Conservation (phyloP, 768 basidiomycete species). For the Pulveroboletus sp. region DNA sequence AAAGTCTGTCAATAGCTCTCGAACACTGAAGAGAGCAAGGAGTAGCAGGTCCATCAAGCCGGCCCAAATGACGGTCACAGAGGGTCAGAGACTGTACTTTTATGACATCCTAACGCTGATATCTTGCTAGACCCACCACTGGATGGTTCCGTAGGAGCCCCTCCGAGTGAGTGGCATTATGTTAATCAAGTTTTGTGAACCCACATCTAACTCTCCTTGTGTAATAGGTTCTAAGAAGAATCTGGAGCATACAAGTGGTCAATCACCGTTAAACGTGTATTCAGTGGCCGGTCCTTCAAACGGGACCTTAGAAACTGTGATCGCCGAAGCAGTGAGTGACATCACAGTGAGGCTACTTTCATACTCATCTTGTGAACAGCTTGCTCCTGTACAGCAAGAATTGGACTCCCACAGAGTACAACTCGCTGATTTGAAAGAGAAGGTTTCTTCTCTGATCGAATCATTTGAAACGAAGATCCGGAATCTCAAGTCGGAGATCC, state of each 20-base stretch:
- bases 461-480: constrained; percentile 37
- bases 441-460: constrained; percentile 26
- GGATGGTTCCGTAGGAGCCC: constrained; percentile 7
- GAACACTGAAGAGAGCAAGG: constrained; percentile 44
- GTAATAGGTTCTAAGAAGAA: constrained; percentile 6
- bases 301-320: constrained; percentile 14
- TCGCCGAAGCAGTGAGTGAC: constrained; percentile 30
- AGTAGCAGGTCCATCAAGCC: constrained; percentile 46
- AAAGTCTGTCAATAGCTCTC: constrained; percentile 49
- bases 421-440: constrained; percentile 32
- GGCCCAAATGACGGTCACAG: constrained; percentile 51
- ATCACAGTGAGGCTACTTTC: neutral
- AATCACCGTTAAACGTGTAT: constrained; percentile 4
- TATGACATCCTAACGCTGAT: constrained; percentile 9
- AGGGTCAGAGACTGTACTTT: constrained; percentile 35
- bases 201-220: neutral
- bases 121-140: constrained; percentile 23
- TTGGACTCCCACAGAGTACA: constrained; percentile 44
- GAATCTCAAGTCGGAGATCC: constrained; percentile 33
- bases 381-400: constrained; percentile 50
- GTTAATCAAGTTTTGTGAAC: neutral
- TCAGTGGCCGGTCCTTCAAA: constrained; percentile 1
- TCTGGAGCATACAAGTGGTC: neutral
- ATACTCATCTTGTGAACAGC: constrained; percentile 28
- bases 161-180: constrained; percentile 13